These are phyloP conservation scores for Balamuthia mandrillaris DNA, from an alignment of 208 protist genomes.

Conservation along the genomic window DNA sequence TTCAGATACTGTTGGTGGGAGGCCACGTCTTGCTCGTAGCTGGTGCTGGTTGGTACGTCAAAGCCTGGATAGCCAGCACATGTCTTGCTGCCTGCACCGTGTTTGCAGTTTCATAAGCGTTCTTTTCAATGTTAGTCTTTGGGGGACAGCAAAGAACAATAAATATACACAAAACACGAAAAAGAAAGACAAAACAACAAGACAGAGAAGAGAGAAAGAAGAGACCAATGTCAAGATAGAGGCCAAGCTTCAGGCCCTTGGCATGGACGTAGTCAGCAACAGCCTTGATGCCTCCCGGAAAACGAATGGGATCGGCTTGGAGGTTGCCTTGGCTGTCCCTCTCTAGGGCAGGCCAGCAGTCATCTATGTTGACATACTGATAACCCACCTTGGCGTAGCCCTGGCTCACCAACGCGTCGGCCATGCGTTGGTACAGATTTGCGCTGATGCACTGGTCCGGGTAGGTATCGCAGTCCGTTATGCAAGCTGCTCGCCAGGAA, in stretches of 20 bases:
- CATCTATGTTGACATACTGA: constrained; percentile 39
- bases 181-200: too few species aligned
- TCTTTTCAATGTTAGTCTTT: too few species aligned
- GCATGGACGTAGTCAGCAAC: constrained; percentile 49
- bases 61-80: constrained; percentile 31
- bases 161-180: too few species aligned
- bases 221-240: background rate
- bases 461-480: background rate
- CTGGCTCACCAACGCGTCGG: background rate
- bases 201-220: background rate
- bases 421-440: background rate
- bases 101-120: background rate
- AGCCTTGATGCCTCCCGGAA: constrained; percentile 39
- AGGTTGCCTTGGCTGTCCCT: constrained; percentile 3
- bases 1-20: background rate
- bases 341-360: constrained; percentile 14
- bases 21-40: background rate
- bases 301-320: constrained; percentile 12
- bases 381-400: constrained; percentile 37
- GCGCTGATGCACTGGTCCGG: constrained; percentile 6
- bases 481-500: background rate
- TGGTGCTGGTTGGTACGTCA: background rate
- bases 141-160: too few species aligned
- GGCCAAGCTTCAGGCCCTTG: constrained; percentile 37
- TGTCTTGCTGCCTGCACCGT: background rate